Percentiles rank a stretch among this genome's conserved stretches.
Conservation (phyloP, 2,329 filamentous ascomycete genomes). For the Colletotrichum zoysiae region DNA sequence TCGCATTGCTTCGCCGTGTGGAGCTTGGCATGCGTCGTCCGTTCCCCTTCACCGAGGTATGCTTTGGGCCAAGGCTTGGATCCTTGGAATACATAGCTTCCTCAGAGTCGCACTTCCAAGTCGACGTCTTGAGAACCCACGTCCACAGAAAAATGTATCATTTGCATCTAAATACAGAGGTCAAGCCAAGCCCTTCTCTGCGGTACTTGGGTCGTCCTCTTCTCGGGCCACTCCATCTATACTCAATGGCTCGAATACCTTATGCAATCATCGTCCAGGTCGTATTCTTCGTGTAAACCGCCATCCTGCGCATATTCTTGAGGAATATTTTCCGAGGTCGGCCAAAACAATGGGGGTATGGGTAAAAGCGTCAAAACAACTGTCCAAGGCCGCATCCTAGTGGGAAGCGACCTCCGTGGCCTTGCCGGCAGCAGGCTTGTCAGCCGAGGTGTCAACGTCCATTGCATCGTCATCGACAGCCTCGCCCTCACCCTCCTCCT, state of each 20-base stretch:
- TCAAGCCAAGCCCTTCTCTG: constrained; percentile 1
- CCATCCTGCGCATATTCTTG: constrained; percentile 36
- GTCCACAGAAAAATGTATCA: constrained; percentile 17
- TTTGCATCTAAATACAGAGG: constrained; percentile 39
- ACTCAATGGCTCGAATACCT: constrained; percentile 31
- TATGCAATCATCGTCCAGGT: constrained; percentile 40
- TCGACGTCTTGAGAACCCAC: background rate
- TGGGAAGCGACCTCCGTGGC: constrained; percentile 46
- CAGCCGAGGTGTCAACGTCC: constrained; percentile 60
- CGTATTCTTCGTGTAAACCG: constrained; percentile 41
- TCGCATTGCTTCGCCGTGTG: constrained; percentile 15
- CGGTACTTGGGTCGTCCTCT: constrained; percentile 10
- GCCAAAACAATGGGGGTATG: constrained; percentile 40
- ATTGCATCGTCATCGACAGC: constrained; percentile 60
- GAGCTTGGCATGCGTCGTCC: constrained; percentile 2
- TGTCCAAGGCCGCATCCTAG: constrained; percentile 26
- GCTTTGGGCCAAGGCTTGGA: background rate
- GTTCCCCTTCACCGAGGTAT: constrained; percentile 13
- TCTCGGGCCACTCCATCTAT: constrained; percentile 27
- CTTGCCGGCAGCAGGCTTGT: constrained; percentile 53
- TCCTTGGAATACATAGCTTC: background rate
- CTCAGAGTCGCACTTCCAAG: background rate
- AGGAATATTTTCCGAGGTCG: constrained; percentile 21
- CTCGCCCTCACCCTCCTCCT: constrained; percentile 67
- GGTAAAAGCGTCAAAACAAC: constrained; percentile 37